phyloP scores from a whole-genome alignment of 345 rosid genomes.

The Populus alba region DNA sequence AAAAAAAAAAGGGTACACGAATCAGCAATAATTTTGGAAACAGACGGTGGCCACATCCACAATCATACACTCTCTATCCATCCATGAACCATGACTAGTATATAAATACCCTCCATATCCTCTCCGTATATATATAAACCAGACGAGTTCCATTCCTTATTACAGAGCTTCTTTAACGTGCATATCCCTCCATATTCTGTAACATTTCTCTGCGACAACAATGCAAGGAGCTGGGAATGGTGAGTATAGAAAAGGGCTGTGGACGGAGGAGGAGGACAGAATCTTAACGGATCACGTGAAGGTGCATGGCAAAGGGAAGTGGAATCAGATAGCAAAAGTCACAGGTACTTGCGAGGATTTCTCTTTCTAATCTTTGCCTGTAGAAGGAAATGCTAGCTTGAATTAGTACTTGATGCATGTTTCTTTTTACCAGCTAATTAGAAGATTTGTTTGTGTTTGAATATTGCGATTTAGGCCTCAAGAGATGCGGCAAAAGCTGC shows the following conservation, averaged over 20 bases:
- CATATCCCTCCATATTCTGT: background rate
- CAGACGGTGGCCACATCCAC: background rate
- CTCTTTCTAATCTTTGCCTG: background rate
- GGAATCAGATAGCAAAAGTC: slow-evolving; percentile 52
- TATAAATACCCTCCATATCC: background rate
- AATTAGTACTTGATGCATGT: background rate
- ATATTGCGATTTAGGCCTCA: slow-evolving; percentile 21
- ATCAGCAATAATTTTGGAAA: background rate
- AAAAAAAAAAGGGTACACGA: no score
- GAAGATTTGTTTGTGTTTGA: background rate
- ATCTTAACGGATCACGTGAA: slow-evolving; percentile 50
- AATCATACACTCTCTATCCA: background rate
- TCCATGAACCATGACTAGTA: no score
- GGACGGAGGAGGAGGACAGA: slow-evolving; percentile 16
- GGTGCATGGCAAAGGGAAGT: slow-evolving; percentile 60
- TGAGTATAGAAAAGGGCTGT: background rate
- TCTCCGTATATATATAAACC: no score
- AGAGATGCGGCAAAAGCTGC: slow-evolving; percentile 45
- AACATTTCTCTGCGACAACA: background rate
- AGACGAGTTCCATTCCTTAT: background rate
- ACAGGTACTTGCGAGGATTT: slow-evolving; percentile 32
- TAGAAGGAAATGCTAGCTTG: background rate
- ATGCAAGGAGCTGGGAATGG: background rate
- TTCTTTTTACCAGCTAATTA: no score
- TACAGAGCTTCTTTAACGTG: background rate